phyloP scores from a whole-genome alignment of 1,284 basidiomycete genomes.

The Chondrostereum purpureum region DNA sequence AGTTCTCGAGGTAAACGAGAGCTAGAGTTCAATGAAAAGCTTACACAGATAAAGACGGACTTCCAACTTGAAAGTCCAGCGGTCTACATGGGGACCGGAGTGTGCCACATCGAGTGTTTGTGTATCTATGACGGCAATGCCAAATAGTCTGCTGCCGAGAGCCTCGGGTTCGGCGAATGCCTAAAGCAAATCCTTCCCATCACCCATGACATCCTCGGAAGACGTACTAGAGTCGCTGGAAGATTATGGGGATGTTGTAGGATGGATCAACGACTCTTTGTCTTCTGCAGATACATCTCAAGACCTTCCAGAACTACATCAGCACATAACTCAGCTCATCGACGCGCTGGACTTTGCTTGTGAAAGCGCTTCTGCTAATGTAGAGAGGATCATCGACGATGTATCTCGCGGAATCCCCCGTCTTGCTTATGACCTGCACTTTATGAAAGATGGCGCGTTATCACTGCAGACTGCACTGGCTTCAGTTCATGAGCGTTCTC shows the following conservation, averaged over 20 bases:
- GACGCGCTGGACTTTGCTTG: conserved; percentile 75
- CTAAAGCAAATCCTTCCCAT: conserved; percentile 7
- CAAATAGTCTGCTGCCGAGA: conserved; percentile 1
- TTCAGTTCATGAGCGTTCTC: conserved; percentile 48
- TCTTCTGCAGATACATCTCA: conserved; percentile 22
- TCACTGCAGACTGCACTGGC: conserved; percentile 62
- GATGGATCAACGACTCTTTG: conserved; percentile 63
- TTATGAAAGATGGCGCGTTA: conserved; percentile 86
- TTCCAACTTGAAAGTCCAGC: no score
- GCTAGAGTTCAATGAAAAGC: no score
- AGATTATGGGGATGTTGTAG: conserved; percentile 40
- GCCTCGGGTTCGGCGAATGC: neutral
- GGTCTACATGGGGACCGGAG: no score
- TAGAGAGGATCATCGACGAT: conserved; percentile 86
- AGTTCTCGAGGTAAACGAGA: no score
- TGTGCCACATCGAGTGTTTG: no score
- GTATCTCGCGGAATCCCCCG: conserved; percentile 84
- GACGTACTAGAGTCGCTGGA: conserved; percentile 24
- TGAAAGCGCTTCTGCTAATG: conserved; percentile 77
- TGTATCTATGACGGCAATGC: no score
- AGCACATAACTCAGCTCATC: conserved; percentile 66
- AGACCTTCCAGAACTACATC: conserved; percentile 66
- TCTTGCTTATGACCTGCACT: conserved; percentile 88
- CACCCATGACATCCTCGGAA: conserved; percentile 5
- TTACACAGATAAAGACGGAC: no score